phyloP scores from a whole-genome alignment of 1,284 basidiomycete genomes.

The Grifola frondosa region DNA sequence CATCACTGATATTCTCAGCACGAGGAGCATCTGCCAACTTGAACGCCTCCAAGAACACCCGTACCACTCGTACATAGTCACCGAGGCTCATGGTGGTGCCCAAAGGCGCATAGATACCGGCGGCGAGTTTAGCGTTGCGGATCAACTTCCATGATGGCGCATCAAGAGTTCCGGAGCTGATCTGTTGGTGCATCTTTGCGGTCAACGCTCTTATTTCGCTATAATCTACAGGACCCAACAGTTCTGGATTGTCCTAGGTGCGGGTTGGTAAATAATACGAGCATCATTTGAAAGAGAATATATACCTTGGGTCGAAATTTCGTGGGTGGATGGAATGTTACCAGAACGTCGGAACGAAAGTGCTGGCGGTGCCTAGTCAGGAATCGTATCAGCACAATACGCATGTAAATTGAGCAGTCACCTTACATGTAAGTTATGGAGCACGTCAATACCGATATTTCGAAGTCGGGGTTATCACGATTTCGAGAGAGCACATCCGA shows the following conservation, averaged over 20 bases:
- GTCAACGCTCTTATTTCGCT: constrained; percentile 62
- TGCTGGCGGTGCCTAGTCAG: constrained; percentile 58
- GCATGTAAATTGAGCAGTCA: constrained; percentile 7
- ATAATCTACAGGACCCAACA: constrained; percentile 67
- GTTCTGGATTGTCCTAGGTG: constrained; percentile 62
- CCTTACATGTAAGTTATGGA: constrained; percentile 81
- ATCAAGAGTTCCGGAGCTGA: constrained; percentile 75
- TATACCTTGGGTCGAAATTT: constrained; percentile 61
- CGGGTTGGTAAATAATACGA: constrained; percentile 4
- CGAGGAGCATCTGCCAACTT: constrained; percentile 40
- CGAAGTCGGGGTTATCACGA: constrained; percentile 63
- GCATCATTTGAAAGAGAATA: neutral
- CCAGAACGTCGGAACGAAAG: constrained; percentile 83
- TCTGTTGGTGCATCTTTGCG: constrained; percentile 59
- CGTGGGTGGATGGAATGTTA: constrained; percentile 79
- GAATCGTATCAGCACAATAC: constrained; percentile 39
- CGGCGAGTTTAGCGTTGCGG: constrained; percentile 71
- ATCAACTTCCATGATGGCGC: constrained; percentile 81
- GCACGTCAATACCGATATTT: constrained; percentile 71
- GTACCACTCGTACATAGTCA: constrained; percentile 74
- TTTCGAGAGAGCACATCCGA: constrained; percentile 77
- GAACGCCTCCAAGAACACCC: constrained; percentile 75
- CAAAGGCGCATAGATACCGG: constrained; percentile 78
- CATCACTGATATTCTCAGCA: constrained; percentile 23
- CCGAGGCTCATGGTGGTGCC: constrained; percentile 81